phyloP scores from a whole-genome alignment of 257 asterid species.

The Apocynum venetum region DNA sequence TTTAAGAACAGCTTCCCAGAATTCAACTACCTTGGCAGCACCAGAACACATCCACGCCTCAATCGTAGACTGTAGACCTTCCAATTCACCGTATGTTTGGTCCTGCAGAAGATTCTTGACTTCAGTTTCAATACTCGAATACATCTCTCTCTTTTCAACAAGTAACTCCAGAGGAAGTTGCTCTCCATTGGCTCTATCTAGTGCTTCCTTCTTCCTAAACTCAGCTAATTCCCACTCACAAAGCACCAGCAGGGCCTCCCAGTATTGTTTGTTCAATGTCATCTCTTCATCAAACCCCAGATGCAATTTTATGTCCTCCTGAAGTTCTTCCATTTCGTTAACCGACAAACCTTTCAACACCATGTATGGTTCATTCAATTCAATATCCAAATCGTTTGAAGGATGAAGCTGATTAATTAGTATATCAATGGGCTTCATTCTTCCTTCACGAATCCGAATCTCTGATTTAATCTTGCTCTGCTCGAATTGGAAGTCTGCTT shows the following conservation, averaged over 20 bases:
- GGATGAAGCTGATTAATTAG: conserved; percentile 83
- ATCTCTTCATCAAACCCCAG: conserved; percentile 38
- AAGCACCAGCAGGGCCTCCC: no score
- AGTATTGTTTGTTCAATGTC: no score
- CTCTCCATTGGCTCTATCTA: no score
- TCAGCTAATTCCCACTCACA: no score
- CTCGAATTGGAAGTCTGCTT: conserved; percentile 95
- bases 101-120: not conserved
- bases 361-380: conserved; percentile 79
- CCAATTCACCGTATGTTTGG: no score
- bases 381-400: conserved; percentile 70
- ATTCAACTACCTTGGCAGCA: no score
- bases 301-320: conserved; percentile 85
- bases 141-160: not conserved
- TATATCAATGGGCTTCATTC: conserved; percentile 84
- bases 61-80: no score
- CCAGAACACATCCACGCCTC: no score
- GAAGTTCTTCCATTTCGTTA: conserved; percentile 89
- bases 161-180: no score
- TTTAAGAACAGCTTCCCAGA: no score
- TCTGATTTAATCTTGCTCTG: conserved; percentile 87
- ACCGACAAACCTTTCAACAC: conserved; percentile 79
- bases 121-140: not conserved
- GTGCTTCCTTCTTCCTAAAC: no score
- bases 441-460: conserved; percentile 88